Evolutionary conservation across 2,329 filamentous ascomycete genomes (phyloP).

Genomic region (Paecilomyces variotii): DNA sequence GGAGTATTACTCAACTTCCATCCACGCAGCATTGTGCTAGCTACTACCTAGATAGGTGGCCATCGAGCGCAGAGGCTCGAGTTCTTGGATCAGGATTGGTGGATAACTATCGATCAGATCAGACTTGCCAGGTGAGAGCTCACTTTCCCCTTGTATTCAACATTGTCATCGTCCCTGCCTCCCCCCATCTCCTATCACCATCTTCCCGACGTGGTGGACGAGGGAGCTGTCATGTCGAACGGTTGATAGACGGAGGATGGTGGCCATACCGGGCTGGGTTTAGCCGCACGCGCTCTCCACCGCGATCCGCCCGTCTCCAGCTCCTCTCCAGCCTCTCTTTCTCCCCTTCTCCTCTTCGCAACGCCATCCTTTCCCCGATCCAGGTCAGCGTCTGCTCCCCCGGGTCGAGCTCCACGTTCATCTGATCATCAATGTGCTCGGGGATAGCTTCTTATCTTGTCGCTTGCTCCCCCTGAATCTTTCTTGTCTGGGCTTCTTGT

Average conservation of each 20-base stretch:
- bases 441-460: constrained; percentile 7
- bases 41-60: no score
- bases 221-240: background rate
- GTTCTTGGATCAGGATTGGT: background rate
- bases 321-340: background rate
- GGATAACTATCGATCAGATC: background rate
- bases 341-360: background rate
- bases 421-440: constrained; percentile 5
- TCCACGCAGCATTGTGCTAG: background rate
- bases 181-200: background rate
- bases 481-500: constrained; percentile 32
- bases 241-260: background rate
- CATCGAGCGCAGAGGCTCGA: no score
- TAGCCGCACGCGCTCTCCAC: constrained; percentile 1
- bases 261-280: background rate
- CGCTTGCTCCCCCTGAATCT: constrained; percentile 6
- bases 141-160: background rate
- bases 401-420: background rate
- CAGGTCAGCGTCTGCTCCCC: background rate
- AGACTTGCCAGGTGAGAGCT: background rate
- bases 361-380: background rate
- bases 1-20: background rate
- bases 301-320: background rate
- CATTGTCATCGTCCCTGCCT: background rate
- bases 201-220: background rate